Evolutionary conservation across 805 yeast species (phyloP), one percentile per base, ranked within the genome.

Genomic region (Candida maesae): DNA sequence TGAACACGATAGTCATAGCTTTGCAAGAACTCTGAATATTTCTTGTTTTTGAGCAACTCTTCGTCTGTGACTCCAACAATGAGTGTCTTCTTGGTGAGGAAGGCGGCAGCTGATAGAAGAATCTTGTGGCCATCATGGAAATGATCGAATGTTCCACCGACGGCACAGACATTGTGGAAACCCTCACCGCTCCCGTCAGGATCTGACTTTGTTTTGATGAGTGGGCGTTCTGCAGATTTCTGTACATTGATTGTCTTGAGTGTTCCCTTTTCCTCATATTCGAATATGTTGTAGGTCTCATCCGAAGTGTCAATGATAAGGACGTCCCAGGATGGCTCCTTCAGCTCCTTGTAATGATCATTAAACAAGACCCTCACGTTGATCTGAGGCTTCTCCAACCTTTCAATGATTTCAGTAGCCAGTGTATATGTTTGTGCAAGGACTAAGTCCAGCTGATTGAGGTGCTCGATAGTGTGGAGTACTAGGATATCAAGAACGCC

Each of bases 61-160:
- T 78, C 75, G 10, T 89, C 95, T 0, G 98, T 88, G 3, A 93
- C 68, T 0, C 99, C 99, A 6, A 93, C 70, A 36, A 91, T 83
- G 12, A 93, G 65, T 17, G 61, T 64, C 2, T 60, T 51, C 3
- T 62, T 53, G 0, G 95, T 70, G 7, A 86, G 49, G 54, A 79
- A 88, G 0, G 79, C 77, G 0, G 95, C 71, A 44, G 85, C 68
- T 0, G 93, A 80, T 9, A 93, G 68, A 20, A 93, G 67, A 21
- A 93, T 82, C 60, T 85, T 87, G 63, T 93, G 99, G 0, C 98
- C 99, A 56, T 84, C 95, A 53, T 93, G 99, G 27, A 93, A 58
- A 63, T 93, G 98, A 58, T 93, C 99, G 65, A 93, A 93, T 0
- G 99, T 93, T 0, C 99, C 99, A 1, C 99, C 99, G 2, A 91